Base-by-base conservation (phyloP, 2,329 filamentous ascomycete species). In the Fusarium duplospermum region DNA sequence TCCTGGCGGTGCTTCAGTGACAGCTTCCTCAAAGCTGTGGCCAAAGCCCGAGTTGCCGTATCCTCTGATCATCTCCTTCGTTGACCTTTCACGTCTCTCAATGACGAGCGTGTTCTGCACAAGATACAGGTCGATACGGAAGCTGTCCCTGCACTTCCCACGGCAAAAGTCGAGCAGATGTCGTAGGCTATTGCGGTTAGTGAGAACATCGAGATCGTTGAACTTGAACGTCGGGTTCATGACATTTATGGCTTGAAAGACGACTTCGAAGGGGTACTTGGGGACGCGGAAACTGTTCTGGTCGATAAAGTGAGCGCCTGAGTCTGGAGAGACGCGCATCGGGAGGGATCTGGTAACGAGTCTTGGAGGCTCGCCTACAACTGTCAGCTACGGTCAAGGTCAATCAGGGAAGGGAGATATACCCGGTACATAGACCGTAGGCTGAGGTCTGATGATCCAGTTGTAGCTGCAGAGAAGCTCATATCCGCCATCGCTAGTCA, bases 171-270 rank as follows among this genome's bases (percentile, higher is more conserved):
- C 66, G 16, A 82, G 70, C 1, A 82, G 58, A 11, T 71, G 72
- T 1, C 65, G 61, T 2, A 78, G 50, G 8, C 64, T 73, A 22
- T 75, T 79, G 6, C 80, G 77, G 57, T 80, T 81, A 33, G 75
- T 64, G 6, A 83, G 61, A 5, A 83, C 31, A 35, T 83, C 80
- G 24, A 82, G 60, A 4, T 78, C 63, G 57, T 76, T 67, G 27
- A 82, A 81, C 22, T 62, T 67, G 57, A 70, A 67, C 2, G 20
- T 22, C 0, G 77, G 77, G 8, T 72, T 76, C 76, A 78, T 78
- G 18, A 64, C 24, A 5, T 64, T 66, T 8, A 76, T 67, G 50
- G 80, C 80, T n/a, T 73, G 64, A 40, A 83, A 80, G 14, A 80
- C 60, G 5, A 77, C 70, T 36, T 81, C 74, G 61, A 81, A 82